A percentile compares a stretch with the other conserved stretches of the same genome.
Conservation (phyloP, 768 basidiomycete species). For the Russula sp. region DNA sequence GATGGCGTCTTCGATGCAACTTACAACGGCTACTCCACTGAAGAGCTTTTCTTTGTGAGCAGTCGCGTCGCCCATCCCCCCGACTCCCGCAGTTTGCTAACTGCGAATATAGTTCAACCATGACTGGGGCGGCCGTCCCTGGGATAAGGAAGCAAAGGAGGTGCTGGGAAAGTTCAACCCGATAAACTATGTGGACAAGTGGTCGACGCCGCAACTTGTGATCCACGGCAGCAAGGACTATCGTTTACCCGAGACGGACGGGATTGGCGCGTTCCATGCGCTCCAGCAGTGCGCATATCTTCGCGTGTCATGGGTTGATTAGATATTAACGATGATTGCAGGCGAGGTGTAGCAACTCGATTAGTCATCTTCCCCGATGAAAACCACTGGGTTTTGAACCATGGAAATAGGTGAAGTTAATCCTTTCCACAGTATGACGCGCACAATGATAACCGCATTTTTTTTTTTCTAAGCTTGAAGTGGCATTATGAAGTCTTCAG, state of each 20-base stretch:
- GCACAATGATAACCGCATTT: neutral
- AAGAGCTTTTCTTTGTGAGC: conserved; percentile 86
- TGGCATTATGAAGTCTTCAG: conserved; percentile 95
- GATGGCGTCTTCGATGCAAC: conserved; percentile 86
- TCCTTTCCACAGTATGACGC: neutral
- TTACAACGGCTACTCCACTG: conserved; percentile 84
- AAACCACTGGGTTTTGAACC: conserved; percentile 88
- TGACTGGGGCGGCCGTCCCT: conserved; percentile 80
- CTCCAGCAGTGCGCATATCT: conserved; percentile 63
- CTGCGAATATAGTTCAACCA: conserved; percentile 59
- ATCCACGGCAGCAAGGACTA: conserved; percentile 90
- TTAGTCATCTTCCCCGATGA: conserved; percentile 84
- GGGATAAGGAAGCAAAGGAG: conserved; percentile 53
- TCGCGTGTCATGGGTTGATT: neutral
- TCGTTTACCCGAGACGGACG: conserved; percentile 78
- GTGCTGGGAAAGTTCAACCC: conserved; percentile 73
- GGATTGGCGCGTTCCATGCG: conserved; percentile 80
- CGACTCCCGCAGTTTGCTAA: neutral
- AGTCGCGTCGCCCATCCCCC: neutral
- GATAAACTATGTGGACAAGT: conserved; percentile 72
- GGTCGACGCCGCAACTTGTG: conserved; percentile 79
- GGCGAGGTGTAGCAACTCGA: conserved; percentile 65
- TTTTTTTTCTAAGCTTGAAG: conserved; percentile 50
- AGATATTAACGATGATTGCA: conserved; percentile 28
- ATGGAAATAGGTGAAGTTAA: conserved; percentile 57